Evolutionary conservation across 345 rosid genomes (phyloP).

Genomic region (Syzygium aromaticum): DNA sequence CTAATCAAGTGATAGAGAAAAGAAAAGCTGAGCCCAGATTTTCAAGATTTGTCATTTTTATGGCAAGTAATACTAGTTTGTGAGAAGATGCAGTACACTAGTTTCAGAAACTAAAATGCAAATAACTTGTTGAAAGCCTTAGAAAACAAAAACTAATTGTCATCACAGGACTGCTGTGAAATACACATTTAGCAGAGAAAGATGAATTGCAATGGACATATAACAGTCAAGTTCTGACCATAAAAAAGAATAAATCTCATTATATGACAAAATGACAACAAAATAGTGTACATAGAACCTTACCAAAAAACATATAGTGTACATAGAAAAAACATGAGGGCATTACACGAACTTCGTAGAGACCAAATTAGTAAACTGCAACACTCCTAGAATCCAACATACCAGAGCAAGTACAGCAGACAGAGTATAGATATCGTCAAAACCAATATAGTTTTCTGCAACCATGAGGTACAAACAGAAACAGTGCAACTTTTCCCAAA

Average conservation of each 20-base stretch:
- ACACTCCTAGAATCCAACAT: not conserved
- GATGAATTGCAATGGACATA: not conserved
- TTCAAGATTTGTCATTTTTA: not conserved
- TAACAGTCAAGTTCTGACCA: not conserved
- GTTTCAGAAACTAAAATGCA: not conserved
- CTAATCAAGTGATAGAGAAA: slow-evolving; percentile 18
- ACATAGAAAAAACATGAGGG: not conserved
- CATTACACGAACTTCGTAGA: not conserved
- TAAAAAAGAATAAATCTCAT: not conserved
- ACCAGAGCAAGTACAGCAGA: not conserved
- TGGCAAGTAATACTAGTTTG: not conserved
- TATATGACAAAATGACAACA: not conserved
- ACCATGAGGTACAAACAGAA: not conserved
- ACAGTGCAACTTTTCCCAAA: not conserved
- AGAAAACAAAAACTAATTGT: not conserved
- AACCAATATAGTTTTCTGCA: not conserved
- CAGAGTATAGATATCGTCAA: not conserved
- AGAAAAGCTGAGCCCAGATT: not conserved
- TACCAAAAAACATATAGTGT: too few relatives aligned
- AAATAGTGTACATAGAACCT: not conserved
- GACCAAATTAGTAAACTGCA: not conserved
- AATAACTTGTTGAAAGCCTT: not conserved
- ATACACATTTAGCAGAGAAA: not conserved
- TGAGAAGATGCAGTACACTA: not conserved
- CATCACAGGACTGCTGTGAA: not conserved